Evolutionary conservation across 2,329 filamentous ascomycete genomes (phyloP).

Genomic region (Akanthomyces uredinophilus): DNA sequence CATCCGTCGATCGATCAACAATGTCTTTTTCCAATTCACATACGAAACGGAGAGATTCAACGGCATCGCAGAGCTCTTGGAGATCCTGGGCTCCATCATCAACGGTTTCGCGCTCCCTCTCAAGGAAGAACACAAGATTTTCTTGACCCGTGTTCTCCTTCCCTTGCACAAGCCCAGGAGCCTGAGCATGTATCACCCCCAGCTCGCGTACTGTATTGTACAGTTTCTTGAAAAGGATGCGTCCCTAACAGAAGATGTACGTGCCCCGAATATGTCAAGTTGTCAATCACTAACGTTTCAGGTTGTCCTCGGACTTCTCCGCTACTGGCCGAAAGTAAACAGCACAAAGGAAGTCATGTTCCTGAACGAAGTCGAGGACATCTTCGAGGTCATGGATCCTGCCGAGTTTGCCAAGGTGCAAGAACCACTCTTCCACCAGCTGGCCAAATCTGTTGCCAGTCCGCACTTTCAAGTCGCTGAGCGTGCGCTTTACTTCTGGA

Average conservation of each 20-base stretch:
- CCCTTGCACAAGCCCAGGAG: constrained; percentile 98
- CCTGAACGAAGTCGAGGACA: constrained; percentile 97
- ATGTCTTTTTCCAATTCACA: constrained; percentile 99
- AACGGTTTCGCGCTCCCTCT: constrained; percentile 95
- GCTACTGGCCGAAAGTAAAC: constrained; percentile 99
- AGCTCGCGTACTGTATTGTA: constrained; percentile 97
- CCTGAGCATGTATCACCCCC: constrained; percentile 98
- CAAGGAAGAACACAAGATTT: constrained; percentile 98
- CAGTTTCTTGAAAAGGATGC: constrained; percentile 98
- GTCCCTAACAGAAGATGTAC: constrained; percentile 81
- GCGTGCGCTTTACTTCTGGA: constrained; percentile 98
- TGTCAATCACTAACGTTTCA: constrained; percentile 31
- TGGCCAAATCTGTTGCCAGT: constrained; percentile 96
- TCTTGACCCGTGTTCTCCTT: constrained; percentile 86
- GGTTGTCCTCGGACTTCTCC: constrained; percentile 88
- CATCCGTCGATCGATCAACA: constrained; percentile 97
- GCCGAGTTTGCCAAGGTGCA: constrained; percentile 98
- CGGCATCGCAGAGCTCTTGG: constrained; percentile 90
- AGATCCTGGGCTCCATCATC: constrained; percentile 97
- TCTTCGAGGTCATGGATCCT: constrained; percentile 99
- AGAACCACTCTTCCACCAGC: constrained; percentile 92
- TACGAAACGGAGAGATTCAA: constrained; percentile 99
- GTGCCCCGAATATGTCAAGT: neutral
- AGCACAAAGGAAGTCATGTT: constrained; percentile 99
- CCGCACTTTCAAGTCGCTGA: constrained; percentile 99